Base-by-base conservation (phyloP, 345 rosid species). In the Salix purpurea region DNA sequence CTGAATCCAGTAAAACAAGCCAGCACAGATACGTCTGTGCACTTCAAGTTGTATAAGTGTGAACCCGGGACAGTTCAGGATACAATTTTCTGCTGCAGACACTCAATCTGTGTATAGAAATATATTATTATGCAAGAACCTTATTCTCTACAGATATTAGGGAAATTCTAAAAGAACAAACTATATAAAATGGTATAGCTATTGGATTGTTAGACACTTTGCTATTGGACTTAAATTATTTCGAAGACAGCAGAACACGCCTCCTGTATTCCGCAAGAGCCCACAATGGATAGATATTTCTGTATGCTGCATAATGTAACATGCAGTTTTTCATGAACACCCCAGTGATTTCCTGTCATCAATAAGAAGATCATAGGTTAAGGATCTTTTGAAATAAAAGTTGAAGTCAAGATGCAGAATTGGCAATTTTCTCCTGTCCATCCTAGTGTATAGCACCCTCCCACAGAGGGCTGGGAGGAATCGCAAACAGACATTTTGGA, bases 241-340 rank as follows among this genome's bases (percentile, higher is more conserved):
- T 18, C 18, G 56, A 18, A 5, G 56, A 6, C 21, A 70, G 39
- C 30, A 16, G 21, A 39, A 24, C 30, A 7, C 18, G 80, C 64
- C 76, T 84, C 61, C 88, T 78, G 64, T 90, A 89, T 81, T 91
- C 96, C 28, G 94, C 88, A 19, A 91, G 88, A 34, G 89, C 94
- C 94, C 96, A 91, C 23, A 84, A 30, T 0, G 96, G 96, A 74
- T 85, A 91, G 60, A 88, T 91, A 74, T 89, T 91, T 76, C 94
- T 82, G 75, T 91, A 90, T 69, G 90, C 88, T 66, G 92, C 89
- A 48, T 88, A 92, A 76, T 92, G 97, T 73, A 92, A 80, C 91
- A 92, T 88, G 80, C 97, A 88, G 84, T 90, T 92, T 86, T 86
- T 88, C 89, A 83, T 88, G 83, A 90, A 90, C 23, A 90, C 94